Percentiles rank a stretch among this genome's conserved stretches.
These are phyloP conservation scores for Eruca vesicaria DNA, from an alignment of 441 rosid species.

Conservation along the genomic window DNA sequence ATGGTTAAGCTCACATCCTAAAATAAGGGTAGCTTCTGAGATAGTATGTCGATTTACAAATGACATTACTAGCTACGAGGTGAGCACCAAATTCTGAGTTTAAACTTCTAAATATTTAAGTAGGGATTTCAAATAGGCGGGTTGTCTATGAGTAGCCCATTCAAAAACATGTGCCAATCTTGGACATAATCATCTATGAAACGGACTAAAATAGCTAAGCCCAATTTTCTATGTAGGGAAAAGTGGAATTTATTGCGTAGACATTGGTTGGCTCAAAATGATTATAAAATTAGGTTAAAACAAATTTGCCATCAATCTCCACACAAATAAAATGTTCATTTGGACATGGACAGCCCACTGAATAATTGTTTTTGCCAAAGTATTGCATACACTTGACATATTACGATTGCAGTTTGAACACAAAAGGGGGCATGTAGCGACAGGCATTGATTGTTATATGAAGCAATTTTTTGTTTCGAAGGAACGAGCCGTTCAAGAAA, in stretches of 20 bases:
- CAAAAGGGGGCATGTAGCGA: neutral
- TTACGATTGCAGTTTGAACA: neutral
- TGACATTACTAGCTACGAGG: neutral
- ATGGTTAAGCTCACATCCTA: neutral
- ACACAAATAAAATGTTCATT: neutral
- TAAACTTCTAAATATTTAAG: neutral
- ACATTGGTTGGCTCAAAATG: neutral
- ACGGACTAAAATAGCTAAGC: neutral
- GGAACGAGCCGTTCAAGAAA: neutral
- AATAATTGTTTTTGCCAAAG: neutral
- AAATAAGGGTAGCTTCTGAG: neutral
- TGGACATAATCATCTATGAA: neutral
- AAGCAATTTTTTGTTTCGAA: neutral
- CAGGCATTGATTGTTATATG: neutral
- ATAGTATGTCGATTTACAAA: neutral
- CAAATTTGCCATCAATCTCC: neutral
- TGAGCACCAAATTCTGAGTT: neutral
- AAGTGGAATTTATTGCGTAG: neutral
- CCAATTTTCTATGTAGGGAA: neutral
- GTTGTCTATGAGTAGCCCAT: neutral
- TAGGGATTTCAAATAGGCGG: neutral
- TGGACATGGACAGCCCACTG: neutral
- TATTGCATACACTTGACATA: neutral
- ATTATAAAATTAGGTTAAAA: neutral
- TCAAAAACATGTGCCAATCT: neutral